Base-by-base conservation (phyloP, 192 early-diverging fungal species). In the Backusella tuberculispora region DNA sequence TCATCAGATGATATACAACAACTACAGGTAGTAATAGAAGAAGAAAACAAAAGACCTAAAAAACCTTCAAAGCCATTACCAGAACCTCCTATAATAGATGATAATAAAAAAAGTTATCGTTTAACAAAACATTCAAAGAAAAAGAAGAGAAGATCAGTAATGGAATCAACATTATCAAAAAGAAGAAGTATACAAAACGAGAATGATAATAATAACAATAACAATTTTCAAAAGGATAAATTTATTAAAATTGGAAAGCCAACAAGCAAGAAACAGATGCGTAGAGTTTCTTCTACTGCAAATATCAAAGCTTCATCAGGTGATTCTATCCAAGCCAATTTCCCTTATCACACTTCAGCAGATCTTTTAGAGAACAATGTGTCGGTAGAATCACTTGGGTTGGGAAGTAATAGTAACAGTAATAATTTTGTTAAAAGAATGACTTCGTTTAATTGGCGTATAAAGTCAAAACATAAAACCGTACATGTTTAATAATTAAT, bases 221-320 rank as follows among this genome's bases (percentile, higher is more conserved):
- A 34, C 2, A 34, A 34, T 34, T 34, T 21, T 9, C 37, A 40
- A 42, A 17, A 19, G 6, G 66, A 67, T 2, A 38, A 63, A 6
- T 73, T 73, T 73, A 73, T 73, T 29, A 63, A 65, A 10, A 73
- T 73, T 45, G 71, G 71, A 41, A 43, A 10, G 5, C 47, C 17
- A 56, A 71, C 24, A 71, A 21, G 5, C 0, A 48, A 29, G 6
- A 71, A 71, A 21, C 46, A 71, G 3, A 50, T 56, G 9, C 15
- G 50, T 21, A 42, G 47, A 41, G 48, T 34, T 9, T 56, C 70
- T 14, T 71, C 47, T 1, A 34, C 29, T 56, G 50, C 70, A 5
- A 69, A 69, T 4, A 9, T 46, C 19, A 34, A 13, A 1, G 6
- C 12, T 26, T 5, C 9, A 7, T 19, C 10, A 4, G 13, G 14